Evolutionary conservation across 192 early-diverging fungal genomes (phyloP), one percentile per base, ranked within the genome.

Genomic region (Mortierella antarctica): DNA sequence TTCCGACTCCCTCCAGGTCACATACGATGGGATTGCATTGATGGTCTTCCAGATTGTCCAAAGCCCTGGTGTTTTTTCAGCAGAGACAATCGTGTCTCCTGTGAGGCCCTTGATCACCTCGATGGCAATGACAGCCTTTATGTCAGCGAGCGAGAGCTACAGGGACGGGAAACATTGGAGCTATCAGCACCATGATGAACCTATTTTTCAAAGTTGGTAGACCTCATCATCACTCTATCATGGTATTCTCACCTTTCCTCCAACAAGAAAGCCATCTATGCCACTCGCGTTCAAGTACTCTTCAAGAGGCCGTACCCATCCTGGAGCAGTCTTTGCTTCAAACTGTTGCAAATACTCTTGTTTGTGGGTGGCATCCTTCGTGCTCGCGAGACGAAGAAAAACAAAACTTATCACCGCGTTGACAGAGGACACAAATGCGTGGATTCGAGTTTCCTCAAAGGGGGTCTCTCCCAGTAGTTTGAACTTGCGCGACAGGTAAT

Each of bases 401-500:
- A 7, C 10, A 20, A 40, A 21, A 31, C 41, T 40, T 6, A 59
- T 7, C 41, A 59, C 17, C 5, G 41, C 1, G 6, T 7, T n/a
- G 7, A 1, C 4, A 2, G 63, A 39, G 20, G 23, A 56, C 20
- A 46, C 40, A 40, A 54, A 65, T 13, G 45, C 17, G 51, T 65
- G 9, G 10, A 46, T 48, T 9, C 7, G 10, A 11, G n/a, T 41
- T 10, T 52, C 44, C 54, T 65, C 63, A 21, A 9, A 45, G 1
- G 44, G 63, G 11, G 42, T 48, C 8, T 65, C 63, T 40, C 63
- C 63, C 51, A 65, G 42, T 18, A 65, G 44, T 2, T 48, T 40
- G 31, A 65, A 65, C 63, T 65, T 65, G 44, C 44, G 63, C 8
- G 44, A 40, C 42, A 65, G 45, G 63, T 65, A 65, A 7, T 45